phyloP scores from a whole-genome alignment of 2,329 filamentous ascomycete species.

The Westerdykella ornata region DNA sequence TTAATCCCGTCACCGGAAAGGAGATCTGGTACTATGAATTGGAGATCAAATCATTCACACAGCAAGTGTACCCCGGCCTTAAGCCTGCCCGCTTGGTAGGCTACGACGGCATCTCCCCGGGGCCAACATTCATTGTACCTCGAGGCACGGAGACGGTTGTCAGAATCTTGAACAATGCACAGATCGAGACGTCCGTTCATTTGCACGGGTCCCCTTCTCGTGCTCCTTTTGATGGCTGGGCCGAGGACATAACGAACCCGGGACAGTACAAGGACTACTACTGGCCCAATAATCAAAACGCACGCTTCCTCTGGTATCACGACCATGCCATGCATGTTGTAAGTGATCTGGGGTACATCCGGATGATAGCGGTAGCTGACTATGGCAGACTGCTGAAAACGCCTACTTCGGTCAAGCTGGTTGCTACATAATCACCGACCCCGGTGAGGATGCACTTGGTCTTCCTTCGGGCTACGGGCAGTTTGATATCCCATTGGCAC shows the following conservation, averaged over 20 bases:
- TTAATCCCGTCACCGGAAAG: slow-evolving; percentile 27
- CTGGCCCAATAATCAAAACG: slow-evolving; percentile 51
- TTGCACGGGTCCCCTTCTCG: slow-evolving; percentile 42
- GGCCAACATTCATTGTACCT: slow-evolving; percentile 45
- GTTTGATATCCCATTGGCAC: slow-evolving; percentile 50
- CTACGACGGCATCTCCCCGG: slow-evolving; percentile 50
- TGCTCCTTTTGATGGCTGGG: slow-evolving; percentile 50
- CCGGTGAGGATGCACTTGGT: slow-evolving; percentile 43
- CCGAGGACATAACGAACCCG: slow-evolving; percentile 45
- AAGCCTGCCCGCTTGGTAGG: slow-evolving; percentile 38
- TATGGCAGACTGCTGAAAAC: slow-evolving; percentile 38
- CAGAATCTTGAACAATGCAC: slow-evolving; percentile 47
- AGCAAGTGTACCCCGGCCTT: slow-evolving; percentile 38
- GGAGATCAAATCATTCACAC: slow-evolving; percentile 36
- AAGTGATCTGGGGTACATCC: not conserved
- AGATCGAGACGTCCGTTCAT: slow-evolving; percentile 44
- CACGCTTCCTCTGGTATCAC: slow-evolving; percentile 53
- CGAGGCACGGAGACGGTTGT: slow-evolving; percentile 47
- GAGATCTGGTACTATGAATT: slow-evolving; percentile 41
- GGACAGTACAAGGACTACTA: slow-evolving; percentile 55
- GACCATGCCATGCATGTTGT: slow-evolving; percentile 26
- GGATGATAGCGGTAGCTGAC: not conserved
- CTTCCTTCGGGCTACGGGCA: slow-evolving; percentile 45
- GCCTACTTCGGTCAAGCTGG: slow-evolving; percentile 52
- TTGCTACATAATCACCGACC: slow-evolving; percentile 48